Evolutionary conservation across 352 stramenopile species (phyloP).

Genomic region (Phytophthora sp.): DNA sequence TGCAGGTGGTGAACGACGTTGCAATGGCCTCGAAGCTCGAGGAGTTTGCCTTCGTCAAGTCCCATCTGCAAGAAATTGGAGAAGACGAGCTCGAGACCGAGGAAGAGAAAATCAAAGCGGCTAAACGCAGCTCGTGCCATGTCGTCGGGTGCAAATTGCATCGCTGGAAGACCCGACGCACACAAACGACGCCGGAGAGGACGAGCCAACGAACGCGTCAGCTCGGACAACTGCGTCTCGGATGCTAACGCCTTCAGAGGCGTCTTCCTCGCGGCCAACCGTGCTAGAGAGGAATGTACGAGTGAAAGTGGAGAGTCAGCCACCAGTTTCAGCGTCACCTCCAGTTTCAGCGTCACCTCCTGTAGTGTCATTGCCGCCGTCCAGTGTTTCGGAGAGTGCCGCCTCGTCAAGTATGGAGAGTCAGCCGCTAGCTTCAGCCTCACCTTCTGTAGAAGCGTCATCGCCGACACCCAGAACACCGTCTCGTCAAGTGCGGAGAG

Average conservation of each 20-base stretch:
- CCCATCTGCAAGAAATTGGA: constrained; percentile 42
- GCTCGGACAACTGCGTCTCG: too few relatives aligned
- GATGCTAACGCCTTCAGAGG: too few relatives aligned
- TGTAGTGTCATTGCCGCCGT: neutral
- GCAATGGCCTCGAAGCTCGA: constrained; percentile 21
- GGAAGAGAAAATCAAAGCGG: constrained; percentile 15
- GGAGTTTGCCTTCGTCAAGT: constrained; percentile 55
- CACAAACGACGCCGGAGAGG: neutral
- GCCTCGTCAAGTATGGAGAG: neutral
- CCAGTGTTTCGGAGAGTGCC: neutral
- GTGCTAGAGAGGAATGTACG: neutral
- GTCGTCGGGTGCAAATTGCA: constrained; percentile 64
- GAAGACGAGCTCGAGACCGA: neutral
- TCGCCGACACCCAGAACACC: too few relatives aligned
- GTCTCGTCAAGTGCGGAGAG: too few relatives aligned
- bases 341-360: too few relatives aligned
- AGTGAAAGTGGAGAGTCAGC: neutral
- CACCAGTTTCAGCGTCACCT: too few relatives aligned
- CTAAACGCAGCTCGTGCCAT: constrained; percentile 51
- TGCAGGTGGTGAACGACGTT: constrained; percentile 30
- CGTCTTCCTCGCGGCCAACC: too few relatives aligned
- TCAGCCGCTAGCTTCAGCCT: neutral
- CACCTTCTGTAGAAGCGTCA: too few relatives aligned
- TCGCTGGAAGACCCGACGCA: constrained; percentile 3
- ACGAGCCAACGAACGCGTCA: too few relatives aligned